Evolutionary conservation across 2,329 filamentous ascomycete species (phyloP).

Genomic region (Emergomyces orientalis): DNA sequence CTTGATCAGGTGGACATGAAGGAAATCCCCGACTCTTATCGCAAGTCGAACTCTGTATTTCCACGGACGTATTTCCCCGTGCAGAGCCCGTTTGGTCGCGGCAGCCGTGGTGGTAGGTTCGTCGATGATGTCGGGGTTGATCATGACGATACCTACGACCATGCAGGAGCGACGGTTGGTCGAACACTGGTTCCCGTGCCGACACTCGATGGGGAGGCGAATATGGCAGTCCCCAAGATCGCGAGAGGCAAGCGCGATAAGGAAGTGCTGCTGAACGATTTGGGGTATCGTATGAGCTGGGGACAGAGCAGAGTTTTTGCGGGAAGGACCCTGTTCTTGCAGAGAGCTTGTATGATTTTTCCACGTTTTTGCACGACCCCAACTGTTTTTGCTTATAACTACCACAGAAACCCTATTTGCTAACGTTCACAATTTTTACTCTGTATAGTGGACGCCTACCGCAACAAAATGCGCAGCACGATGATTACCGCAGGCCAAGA

Average conservation of each 20-base stretch:
- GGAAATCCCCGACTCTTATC: slow-evolving; percentile 92
- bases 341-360: slow-evolving; percentile 69
- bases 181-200: slow-evolving; percentile 50
- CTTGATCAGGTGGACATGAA: slow-evolving; percentile 90
- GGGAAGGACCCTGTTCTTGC: slow-evolving; percentile 74
- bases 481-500: slow-evolving; percentile 74
- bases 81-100: slow-evolving; percentile 66
- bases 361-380: background rate
- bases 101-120: slow-evolving; percentile 61
- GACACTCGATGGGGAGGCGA: slow-evolving; percentile 59
- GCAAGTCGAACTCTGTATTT: slow-evolving; percentile 79
- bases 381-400: background rate
- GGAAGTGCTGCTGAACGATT: slow-evolving; percentile 84
- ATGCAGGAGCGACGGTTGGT: slow-evolving; percentile 29
- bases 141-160: slow-evolving; percentile 28
- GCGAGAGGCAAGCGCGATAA: slow-evolving; percentile 60
- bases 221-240: slow-evolving; percentile 67
- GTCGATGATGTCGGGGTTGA: slow-evolving; percentile 61
- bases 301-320: slow-evolving; percentile 88
- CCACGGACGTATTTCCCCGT: slow-evolving; percentile 86
- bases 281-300: slow-evolving; percentile 95
- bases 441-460: slow-evolving; percentile 73
- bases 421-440: slow-evolving; percentile 8
- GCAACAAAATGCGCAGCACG: slow-evolving; percentile 77
- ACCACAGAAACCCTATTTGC: slow-evolving; percentile 7